Conservation (phyloP, 1,284 basidiomycete genomes). For the Gymnopus androsaceus region DNA sequence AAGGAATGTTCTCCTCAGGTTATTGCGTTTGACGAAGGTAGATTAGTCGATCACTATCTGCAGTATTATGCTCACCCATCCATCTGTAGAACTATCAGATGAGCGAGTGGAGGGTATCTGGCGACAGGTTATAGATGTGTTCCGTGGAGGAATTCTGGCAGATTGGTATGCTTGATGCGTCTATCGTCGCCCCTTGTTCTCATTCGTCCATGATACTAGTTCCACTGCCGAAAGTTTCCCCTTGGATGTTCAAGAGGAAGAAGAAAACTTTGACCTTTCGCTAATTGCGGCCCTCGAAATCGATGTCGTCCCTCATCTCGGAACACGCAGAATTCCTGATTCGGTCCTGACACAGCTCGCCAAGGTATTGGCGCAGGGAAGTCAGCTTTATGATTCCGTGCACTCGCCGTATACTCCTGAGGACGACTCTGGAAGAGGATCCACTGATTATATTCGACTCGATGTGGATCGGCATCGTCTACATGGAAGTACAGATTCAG, state of each 20-base stretch:
- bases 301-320: constrained; percentile 78
- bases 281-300: constrained; percentile 80
- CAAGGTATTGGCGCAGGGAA: constrained; percentile 76
- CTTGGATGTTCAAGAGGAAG: constrained; percentile 68
- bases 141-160: constrained; percentile 79
- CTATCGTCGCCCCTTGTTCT: background rate
- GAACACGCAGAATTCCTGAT: constrained; percentile 71
- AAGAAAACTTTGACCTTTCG: constrained; percentile 87
- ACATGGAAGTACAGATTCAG: constrained; percentile 64
- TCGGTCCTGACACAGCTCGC: constrained; percentile 70
- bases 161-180: constrained; percentile 64
- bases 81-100: constrained; percentile 50
- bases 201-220: constrained; percentile 33
- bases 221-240: constrained; percentile 55
- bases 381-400: constrained; percentile 59
- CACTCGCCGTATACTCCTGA: constrained; percentile 13
- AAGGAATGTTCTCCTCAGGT: constrained; percentile 62
- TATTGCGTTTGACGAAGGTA: constrained; percentile 46
- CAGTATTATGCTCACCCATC: constrained; percentile 1
- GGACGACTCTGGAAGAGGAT: constrained; percentile 4
- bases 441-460: constrained; percentile 22
- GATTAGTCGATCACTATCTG: background rate
- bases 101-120: constrained; percentile 78
- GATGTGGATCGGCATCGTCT: constrained; percentile 35
- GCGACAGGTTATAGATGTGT: constrained; percentile 84